Evolutionary conservation across 352 stramenopile species (phyloP), one percentile per base, ranked within the genome.

Genomic region (Lagenidium sp.): DNA sequence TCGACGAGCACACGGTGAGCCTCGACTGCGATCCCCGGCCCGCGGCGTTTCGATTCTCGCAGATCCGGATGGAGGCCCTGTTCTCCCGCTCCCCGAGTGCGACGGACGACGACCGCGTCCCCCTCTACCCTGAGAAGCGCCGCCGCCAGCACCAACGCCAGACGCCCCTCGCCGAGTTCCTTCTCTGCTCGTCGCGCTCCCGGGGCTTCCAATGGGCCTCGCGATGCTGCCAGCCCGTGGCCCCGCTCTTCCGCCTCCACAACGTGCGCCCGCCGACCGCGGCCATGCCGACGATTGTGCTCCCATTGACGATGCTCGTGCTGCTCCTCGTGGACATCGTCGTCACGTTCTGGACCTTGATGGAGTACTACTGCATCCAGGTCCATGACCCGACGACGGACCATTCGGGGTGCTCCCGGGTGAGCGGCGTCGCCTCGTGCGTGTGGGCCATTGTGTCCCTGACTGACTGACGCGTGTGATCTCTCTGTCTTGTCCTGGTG

Each of bases 311-410:
- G 28, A 57, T 89, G 54, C 57, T 93, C 0, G n/a, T 77, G 22
- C 53, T 90, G 5, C 38, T 93, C n/a, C 59, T 85, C 19, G 49
- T 61, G 13, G 81, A 93, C 39, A 66, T 76, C 44, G 61, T 69
- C 12, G 53, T 81, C 41, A 62, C 66, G 10, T 84, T 90, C 47
- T 87, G 68, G 70, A 70, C 89, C 29, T 44, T 89, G 28, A 76
- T 91, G 47, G 73, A 93, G 56, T 93, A 79, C 39, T 91, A 85
- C 56, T 93, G 81, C 56, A 64, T 93, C 40, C 81, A 93, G 85
- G 67, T 93, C 30, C 63, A 77, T 6, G 76, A 91, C 36, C 81
- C 81, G 12, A 91, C 73, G 16, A 42, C 62, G 16, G 44, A 75
- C 35, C 69, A 91, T 48, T 74, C 73, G 8, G 81, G 78, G 4